Evolutionary conservation across 1,139 yeast species (phyloP).

Genomic region (Scheffersomyces titani): DNA sequence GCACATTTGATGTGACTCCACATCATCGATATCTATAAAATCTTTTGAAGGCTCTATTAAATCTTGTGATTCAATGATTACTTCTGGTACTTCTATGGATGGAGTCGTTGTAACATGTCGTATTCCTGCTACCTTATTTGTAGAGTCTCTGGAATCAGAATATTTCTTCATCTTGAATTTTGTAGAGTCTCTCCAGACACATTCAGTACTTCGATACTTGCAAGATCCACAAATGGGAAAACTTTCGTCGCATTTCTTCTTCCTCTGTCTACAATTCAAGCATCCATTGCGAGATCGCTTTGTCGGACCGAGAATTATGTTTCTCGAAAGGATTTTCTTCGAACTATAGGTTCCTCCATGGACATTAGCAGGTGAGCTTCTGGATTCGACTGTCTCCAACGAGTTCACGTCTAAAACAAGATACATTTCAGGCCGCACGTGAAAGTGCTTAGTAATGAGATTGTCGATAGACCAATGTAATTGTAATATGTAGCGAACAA

Average conservation of each 20-base stretch:
- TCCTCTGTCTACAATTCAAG: conserved; percentile 3
- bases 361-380: not conserved
- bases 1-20: not conserved
- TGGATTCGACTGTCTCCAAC: conserved; percentile 4
- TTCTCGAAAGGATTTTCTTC: not conserved
- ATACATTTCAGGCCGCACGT: not conserved
- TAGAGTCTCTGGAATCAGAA: not conserved
- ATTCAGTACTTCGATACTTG: conserved; percentile 5
- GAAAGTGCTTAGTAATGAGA: not conserved
- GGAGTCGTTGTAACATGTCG: not conserved
- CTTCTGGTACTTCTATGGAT: not conserved
- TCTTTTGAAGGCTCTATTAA: not conserved
- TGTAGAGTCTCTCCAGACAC: conserved; percentile 5
- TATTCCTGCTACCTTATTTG: not conserved
- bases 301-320: conserved; percentile 3
- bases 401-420: conserved; percentile 2
- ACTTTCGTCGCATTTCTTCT: conserved; percentile 16
- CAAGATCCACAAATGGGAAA: conserved; percentile 15
- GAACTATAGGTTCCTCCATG: not conserved
- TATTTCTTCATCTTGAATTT: conserved; percentile 2
- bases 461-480: not conserved
- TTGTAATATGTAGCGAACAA: not conserved
- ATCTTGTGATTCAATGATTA: not conserved
- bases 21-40: not conserved
- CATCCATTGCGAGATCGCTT: conserved; percentile 5